Base-by-base conservation (phyloP, 208 protist species). In the Wallacemonas sp. region DNA sequence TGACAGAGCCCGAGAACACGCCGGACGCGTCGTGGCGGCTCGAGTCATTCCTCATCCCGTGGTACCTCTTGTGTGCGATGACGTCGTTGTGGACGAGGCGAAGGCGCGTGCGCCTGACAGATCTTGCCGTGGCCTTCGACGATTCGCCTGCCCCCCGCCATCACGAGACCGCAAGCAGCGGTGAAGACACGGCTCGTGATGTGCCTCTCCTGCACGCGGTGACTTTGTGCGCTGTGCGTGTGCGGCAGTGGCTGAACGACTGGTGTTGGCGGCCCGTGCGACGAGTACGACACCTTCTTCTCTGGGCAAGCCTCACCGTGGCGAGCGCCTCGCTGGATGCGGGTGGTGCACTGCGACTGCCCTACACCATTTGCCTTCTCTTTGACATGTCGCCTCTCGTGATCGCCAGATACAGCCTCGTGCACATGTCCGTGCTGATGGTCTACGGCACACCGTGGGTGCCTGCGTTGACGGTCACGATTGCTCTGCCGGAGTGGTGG, bases 361-460 rank as follows among this genome's bases (percentile, higher is more conserved):
- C 47, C 15, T 68, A 68, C 47, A 27, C 41, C 11, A 5, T 49
- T 11, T 24, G 12, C 12, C 38, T 68, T 4, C 45, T 53, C 22
- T 28, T 60, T 14, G 51, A 68, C 39, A 34, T 44, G 36, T 14
- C 63, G 15, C 49, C 63, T 3, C 22, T 49, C 8, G 1, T 38
- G 5, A 17, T 30, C 26, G 53, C 45, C 22, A 45, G 47, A 12
- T 72, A 66, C 66, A 56, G 39, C 44, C 8, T 60, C 19, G 24
- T 38, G 1, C 45, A 72, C 56, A 19, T 44, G 11, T 30, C 55
- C 14, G 66, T 28, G 17, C n/a, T 66, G 24, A 49, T 27, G 28
- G 47, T 12, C 6, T 72, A 64, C 33, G 58, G 59, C 38, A 26
- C 60, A 30, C 56, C 44, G 9, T 72, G 56, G 56, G 49, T 72